Evolutionary conservation across 2,329 filamentous ascomycete genomes (phyloP), one percentile per base, ranked within the genome.

Genomic region (Mollisia scopiformis): DNA sequence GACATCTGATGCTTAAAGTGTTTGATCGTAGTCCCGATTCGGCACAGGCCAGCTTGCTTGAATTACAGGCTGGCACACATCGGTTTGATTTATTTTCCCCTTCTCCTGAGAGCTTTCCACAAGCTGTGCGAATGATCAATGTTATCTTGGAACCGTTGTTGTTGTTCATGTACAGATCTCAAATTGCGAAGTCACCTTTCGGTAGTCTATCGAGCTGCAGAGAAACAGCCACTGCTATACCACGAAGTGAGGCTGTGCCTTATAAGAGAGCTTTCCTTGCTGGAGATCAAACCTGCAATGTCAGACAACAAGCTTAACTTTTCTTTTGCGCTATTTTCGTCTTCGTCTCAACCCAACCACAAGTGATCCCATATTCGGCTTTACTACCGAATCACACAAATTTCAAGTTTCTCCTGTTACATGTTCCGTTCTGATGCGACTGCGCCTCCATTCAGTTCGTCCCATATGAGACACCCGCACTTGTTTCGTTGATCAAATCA

Each of bases 401-500:
- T 13, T 53, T 57, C 39, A 23, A 39, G 30, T 49, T n/a, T 47
- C 33, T 55, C 50, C 33, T 56, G 59, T 56, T 49, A 56, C 56
- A 62, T 53, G 23, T 57, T 55, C 41, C 14, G 25, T 59, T 58
- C 49, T 46, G 6, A 41, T 25, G 23, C 30, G 33, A 39, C 60
- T 59, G 35, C 53, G 56, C 57, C 52, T 35, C 39, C 8, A 31
- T 14, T 30, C 54, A 35, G 33, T 47, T 52, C 47, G 52, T 54
- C 25, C 35, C 35, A 53, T 57, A 27, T 41, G 13, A 23, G 21
- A 23, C 7, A n/a, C 35, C 43, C 21, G 14, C 16, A 49, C 33
- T 30, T 58, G 49, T 53, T 53, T 58, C 47, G 43, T 23, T 51
- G 46, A 33, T 54, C 51, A 57, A 33, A 33, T 54, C 51, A 57